Base-by-base conservation (phyloP, 768 basidiomycete genomes). In the Hypsizygus marmoreus region DNA sequence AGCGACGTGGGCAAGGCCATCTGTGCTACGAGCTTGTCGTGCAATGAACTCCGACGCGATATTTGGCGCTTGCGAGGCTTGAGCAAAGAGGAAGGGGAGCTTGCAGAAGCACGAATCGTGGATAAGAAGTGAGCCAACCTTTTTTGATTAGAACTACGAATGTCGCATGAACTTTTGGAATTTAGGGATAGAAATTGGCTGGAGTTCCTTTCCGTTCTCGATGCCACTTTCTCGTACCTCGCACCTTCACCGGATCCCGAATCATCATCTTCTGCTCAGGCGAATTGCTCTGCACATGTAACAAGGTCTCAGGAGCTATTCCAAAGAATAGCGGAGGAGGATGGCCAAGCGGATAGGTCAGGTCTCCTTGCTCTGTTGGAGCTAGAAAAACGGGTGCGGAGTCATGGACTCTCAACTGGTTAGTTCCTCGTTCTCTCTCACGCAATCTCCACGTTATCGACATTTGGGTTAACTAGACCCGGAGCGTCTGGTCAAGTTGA, bases 131-230 rank as follows among this genome's bases (percentile, higher is more conserved):
- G 37, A 51, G 80, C 62, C 23, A 23, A 33, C 25, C 6, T 40
- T n/a, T 38, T n/a, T 20, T 8, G 11, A 24, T 2, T 4, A 5
- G 8, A 8, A n/a, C 7, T 6, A 1, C 3, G 19, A 4, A 40
- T 20, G 20, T 22, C 34, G 49, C 44, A 41, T 41, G 52, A 11
- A 50, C 43, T 43, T 37, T 48, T 25, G 31, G 28, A 4, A 25
- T 13, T 26, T 56, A 83, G 90, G 28, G 87, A 92, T 57, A 84
- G 88, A 28, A 92, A 92, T 56, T 93, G 91, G 91, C 71, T 89
- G 4, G 89, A 91, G 56, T 91, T 92, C 60, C 62, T 89, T 32
- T 77, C 88, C 5, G 66, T 91, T 16, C 64, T 92, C 4, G 84
- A 92, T 50, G 82, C 80, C 1, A 74, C 83, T 7, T 84, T 92